Evolutionary conservation across 1,139 yeast genomes (phyloP).

Genomic region (Zygosaccharomyces pseudobailii): DNA sequence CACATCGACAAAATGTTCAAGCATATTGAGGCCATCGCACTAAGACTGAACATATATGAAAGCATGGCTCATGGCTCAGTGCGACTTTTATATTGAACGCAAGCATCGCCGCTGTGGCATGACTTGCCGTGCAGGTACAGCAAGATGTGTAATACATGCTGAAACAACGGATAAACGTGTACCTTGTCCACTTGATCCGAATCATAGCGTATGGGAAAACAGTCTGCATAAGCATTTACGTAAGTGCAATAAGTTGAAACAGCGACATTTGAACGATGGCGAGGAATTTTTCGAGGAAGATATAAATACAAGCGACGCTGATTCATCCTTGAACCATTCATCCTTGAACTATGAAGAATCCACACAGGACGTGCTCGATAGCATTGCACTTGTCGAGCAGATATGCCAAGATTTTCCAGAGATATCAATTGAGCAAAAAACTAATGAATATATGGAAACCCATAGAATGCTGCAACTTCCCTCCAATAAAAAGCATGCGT

Average conservation of each 20-base stretch:
- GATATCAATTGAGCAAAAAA: constrained; percentile 24
- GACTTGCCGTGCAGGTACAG: constrained; percentile 6
- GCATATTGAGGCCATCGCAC: background rate
- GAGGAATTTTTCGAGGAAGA: constrained; percentile 22
- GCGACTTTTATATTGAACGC: constrained; percentile 9
- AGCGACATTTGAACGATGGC: constrained; percentile 39
- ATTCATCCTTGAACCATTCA: background rate
- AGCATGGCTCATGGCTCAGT: constrained; percentile 1
- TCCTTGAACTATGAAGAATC: background rate
- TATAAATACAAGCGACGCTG: constrained; percentile 16
- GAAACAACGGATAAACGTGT: constrained; percentile 38
- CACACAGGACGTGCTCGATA: constrained; percentile 20
- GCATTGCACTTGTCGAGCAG: constrained; percentile 35
- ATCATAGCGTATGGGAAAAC: constrained; percentile 65
- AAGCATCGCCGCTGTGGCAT: constrained; percentile 11
- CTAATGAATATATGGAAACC: constrained; percentile 26
- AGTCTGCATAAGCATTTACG: constrained; percentile 53
- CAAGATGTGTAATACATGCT: constrained; percentile 9
- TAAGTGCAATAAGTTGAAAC: constrained; percentile 52
- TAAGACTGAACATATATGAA: background rate
- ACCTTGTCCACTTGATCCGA: constrained; percentile 72
- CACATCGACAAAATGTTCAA: background rate
- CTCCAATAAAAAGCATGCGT: constrained; percentile 66
- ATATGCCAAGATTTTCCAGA: constrained; percentile 22
- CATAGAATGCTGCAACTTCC: constrained; percentile 42